Evolutionary conservation across 2,329 filamentous ascomycete genomes (phyloP).

Genomic region (Penicillium italicum): DNA sequence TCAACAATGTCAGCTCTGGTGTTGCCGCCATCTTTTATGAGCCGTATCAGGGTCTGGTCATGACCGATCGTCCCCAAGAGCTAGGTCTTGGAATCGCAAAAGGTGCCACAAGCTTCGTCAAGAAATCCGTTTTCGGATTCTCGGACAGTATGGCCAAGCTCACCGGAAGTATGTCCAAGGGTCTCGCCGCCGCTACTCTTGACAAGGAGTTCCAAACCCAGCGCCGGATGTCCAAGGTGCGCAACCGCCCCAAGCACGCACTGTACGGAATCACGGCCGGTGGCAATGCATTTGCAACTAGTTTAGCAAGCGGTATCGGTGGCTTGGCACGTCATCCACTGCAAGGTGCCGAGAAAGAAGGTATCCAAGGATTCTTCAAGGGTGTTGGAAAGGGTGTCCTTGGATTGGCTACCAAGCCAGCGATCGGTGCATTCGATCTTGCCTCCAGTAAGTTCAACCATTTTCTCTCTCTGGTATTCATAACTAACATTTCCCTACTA

Average conservation of each 20-base stretch:
- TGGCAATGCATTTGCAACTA: slow-evolving; percentile 90
- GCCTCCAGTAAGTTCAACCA: slow-evolving; percentile 61
- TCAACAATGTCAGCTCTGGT: slow-evolving; percentile 97
- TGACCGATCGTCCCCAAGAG: slow-evolving; percentile 92
- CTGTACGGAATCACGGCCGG: slow-evolving; percentile 94
- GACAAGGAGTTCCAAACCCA: slow-evolving; percentile 99
- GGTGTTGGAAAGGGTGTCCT: slow-evolving; percentile 93
- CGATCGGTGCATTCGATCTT: slow-evolving; percentile 93
- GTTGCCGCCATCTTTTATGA: slow-evolving; percentile 99
- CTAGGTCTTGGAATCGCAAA: slow-evolving; percentile 94
- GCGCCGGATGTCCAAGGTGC: slow-evolving; percentile 83
- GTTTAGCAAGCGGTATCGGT: slow-evolving; percentile 87
- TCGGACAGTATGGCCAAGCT: slow-evolving; percentile 97
- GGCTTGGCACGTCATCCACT: slow-evolving; percentile 90
- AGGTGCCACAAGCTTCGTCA: slow-evolving; percentile 93
- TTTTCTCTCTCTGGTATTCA: background rate
- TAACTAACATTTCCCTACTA: slow-evolving; percentile 13
- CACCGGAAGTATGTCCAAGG: slow-evolving; percentile 95
- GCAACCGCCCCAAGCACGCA: slow-evolving; percentile 95
- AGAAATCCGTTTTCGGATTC: slow-evolving; percentile 97
- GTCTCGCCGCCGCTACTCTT: slow-evolving; percentile 87
- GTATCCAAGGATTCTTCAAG: slow-evolving; percentile 91
- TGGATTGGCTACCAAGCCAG: slow-evolving; percentile 92
- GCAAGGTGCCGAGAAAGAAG: slow-evolving; percentile 93
- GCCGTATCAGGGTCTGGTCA: slow-evolving; percentile 94